Evolutionary conservation across 805 yeast species (phyloP).

Genomic region (Suhomyces pyralidae): DNA sequence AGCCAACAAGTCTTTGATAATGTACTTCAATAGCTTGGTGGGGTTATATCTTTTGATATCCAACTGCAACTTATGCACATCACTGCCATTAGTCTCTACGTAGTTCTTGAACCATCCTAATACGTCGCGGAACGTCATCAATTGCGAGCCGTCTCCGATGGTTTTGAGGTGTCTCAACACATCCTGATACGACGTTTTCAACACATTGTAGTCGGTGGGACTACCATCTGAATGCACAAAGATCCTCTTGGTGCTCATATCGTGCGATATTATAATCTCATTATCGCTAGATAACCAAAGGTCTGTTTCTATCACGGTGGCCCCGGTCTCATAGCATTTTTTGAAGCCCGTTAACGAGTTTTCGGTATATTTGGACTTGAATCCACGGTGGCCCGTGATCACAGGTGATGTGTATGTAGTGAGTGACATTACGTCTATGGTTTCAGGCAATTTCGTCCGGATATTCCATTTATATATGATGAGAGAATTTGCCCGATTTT

Average conservation of each 20-base stretch:
- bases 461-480: background rate
- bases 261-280: slow-evolving; percentile 40
- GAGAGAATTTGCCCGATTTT: background rate
- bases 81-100: slow-evolving; percentile 14
- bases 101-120: slow-evolving; percentile 31
- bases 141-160: slow-evolving; percentile 29
- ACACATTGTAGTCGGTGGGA: slow-evolving; percentile 33
- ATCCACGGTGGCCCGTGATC: slow-evolving; percentile 44
- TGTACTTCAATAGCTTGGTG: slow-evolving; percentile 26
- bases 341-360: slow-evolving; percentile 38
- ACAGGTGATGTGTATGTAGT: slow-evolving; percentile 17
- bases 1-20: slow-evolving; percentile 28
- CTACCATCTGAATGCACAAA: slow-evolving; percentile 34
- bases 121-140: slow-evolving; percentile 30
- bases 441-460: background rate
- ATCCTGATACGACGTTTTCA: slow-evolving; percentile 27
- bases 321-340: slow-evolving; percentile 37
- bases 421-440: background rate
- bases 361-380: slow-evolving; percentile 38
- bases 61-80: slow-evolving; percentile 29
- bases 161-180: slow-evolving; percentile 27
- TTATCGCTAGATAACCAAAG: slow-evolving; percentile 38
- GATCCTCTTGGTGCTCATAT: slow-evolving; percentile 35
- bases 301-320: slow-evolving; percentile 42
- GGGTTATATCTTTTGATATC: slow-evolving; percentile 42